These are phyloP conservation scores for Monascus ruber DNA, from an alignment of 2,329 filamentous ascomycete species.

Conservation along the genomic window DNA sequence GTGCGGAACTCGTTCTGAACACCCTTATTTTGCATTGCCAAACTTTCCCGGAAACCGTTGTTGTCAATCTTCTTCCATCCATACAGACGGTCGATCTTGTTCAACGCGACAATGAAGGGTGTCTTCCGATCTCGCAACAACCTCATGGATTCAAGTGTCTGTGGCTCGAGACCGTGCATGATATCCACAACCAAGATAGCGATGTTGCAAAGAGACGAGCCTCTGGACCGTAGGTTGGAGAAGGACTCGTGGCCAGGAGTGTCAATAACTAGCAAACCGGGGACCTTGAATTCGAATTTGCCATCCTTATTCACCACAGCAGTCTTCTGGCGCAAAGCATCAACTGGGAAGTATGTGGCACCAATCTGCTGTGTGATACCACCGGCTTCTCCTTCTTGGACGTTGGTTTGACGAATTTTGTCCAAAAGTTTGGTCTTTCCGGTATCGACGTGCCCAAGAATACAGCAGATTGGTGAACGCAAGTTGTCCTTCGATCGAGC, in stretches of 20 bases:
- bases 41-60: slow-evolving; percentile 92
- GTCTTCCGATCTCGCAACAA: slow-evolving; percentile 87
- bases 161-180: slow-evolving; percentile 96
- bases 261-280: slow-evolving; percentile 91
- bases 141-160: slow-evolving; percentile 95
- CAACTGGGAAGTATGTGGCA: slow-evolving; percentile 96
- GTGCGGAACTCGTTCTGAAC: slow-evolving; percentile 92
- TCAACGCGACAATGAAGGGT: slow-evolving; percentile 94
- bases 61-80: slow-evolving; percentile 98
- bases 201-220: slow-evolving; percentile 98
- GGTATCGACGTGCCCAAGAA: slow-evolving; percentile 98
- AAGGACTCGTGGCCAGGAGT: slow-evolving; percentile 99
- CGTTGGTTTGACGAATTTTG: slow-evolving; percentile 96
- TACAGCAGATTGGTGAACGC: slow-evolving; percentile 97
- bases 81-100: slow-evolving; percentile 99
- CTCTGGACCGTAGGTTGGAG: slow-evolving; percentile 91
- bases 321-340: slow-evolving; percentile 86
- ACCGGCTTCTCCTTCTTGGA: slow-evolving; percentile 97
- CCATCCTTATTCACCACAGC: slow-evolving; percentile 84
- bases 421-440: slow-evolving; percentile 99
- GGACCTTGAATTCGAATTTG: slow-evolving; percentile 91
- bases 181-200: slow-evolving; percentile 98
- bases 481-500: slow-evolving; percentile 89
- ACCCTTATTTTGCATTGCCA: slow-evolving; percentile 79
- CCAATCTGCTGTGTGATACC: slow-evolving; percentile 99